Evolutionary conservation across 345 rosid species (phyloP), one percentile per base, ranked within the genome.

Genomic region (Brassica juncea): DNA sequence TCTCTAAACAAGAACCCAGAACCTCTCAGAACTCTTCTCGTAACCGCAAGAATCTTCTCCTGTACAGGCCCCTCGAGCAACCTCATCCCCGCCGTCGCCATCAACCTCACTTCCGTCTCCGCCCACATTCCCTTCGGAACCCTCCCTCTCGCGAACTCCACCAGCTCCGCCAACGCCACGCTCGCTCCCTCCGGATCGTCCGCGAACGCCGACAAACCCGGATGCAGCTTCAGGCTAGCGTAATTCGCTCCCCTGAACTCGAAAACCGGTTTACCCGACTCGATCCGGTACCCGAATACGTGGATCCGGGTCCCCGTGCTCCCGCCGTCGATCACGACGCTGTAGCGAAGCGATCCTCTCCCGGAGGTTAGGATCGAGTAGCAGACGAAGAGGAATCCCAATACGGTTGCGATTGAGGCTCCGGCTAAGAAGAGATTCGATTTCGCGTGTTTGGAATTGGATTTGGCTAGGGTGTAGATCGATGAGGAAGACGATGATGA

Each of bases 31-130:
- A 86, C 87, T 70, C 72, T 64, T 47, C 96, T 82, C 37, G 89
- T 84, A 21, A 86, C 83, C 34, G 77, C 82, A 75, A 93, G 75
- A 72, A 95, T 88, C 86, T 70, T 77, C 3, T 82, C 85, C 70
- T 87, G 97, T 66, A 82, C 84, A 39, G 71, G 72, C 27, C 68
- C 37, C 23, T 88, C 89, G 58, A 94, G 85, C 85, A 94, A 78
- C 77, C 99, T 82, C 90, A 94, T 68, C 74, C 99, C 99, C 2
- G 97, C 99, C 0, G 99, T 94, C 4, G 97, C 97, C 99, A 92
- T 92, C 55, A 94, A 71, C 90, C 94, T 77, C 60, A 94, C 86
- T 72, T 91, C 95, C 16, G 97, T 92, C 74, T 89, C 85, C 5
- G 72, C 81, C 97, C 95, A 88, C 71, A 84, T 28, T 34, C 84